These are phyloP conservation scores for Microstegium vimineum DNA, from an alignment of 176 grass and related monocot species.

Conservation along the genomic window DNA sequence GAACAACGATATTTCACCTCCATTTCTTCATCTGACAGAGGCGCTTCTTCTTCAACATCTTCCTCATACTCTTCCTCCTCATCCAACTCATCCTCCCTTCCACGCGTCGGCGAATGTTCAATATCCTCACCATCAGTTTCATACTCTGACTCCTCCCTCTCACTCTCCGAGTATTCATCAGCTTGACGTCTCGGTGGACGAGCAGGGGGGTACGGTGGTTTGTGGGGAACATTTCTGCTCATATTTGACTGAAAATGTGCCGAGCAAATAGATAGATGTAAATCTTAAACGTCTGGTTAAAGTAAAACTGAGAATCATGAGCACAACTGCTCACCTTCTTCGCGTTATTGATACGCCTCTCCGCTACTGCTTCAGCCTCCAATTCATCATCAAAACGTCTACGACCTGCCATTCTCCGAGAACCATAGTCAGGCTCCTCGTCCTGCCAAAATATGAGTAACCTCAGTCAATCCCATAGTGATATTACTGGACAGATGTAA, in stretches of 20 bases:
- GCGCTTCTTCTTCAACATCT: conserved; percentile 56
- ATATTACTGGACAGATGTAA: not conserved
- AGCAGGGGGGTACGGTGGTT: conserved; percentile 52
- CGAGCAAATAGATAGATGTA: conserved; percentile 14
- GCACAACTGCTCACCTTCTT: conserved; percentile 48
- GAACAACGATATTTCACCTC: conserved; percentile 40
- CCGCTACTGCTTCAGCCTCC: conserved; percentile 66
- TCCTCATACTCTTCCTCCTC: conserved; percentile 92
- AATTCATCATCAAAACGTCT: conserved; percentile 71
- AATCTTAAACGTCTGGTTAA: not conserved
- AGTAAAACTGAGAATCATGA: not conserved
- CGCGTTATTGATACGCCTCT: conserved; percentile 64
- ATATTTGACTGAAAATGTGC: conserved; percentile 52
- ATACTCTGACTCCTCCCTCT: conserved; percentile 86
- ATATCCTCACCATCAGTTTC: conserved; percentile 88
- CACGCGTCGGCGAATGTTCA: conserved; percentile 48
- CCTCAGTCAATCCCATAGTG: not conserved
- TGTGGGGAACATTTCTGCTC: conserved; percentile 48
- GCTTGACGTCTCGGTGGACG: conserved; percentile 41
- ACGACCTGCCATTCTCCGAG: conserved; percentile 40
- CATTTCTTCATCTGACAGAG: conserved; percentile 70
- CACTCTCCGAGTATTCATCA: conserved; percentile 70
- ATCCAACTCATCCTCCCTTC: conserved; percentile 70
- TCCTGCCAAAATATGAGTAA: conserved; percentile 41
- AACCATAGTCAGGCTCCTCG: conserved; percentile 76